Evolutionary conservation across 2,329 filamentous ascomycete genomes (phyloP).

Genomic region (Colletotrichum euphorbiae): DNA sequence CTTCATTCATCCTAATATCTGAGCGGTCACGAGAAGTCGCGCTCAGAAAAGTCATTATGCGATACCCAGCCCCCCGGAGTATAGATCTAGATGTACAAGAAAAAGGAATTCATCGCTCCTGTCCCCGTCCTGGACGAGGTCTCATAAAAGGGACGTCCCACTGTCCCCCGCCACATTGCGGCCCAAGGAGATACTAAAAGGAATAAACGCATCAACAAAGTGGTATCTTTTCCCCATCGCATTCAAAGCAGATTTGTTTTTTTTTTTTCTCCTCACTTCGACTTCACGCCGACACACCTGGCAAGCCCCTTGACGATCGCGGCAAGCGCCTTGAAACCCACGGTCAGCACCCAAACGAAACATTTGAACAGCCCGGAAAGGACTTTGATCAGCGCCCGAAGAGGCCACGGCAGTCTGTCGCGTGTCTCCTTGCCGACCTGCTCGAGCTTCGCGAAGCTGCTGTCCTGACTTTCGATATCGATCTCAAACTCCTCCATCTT

Average conservation of each 20-base stretch:
- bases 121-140: conserved; percentile 16
- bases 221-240: conserved; percentile 34
- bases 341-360: conserved; percentile 68
- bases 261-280: conserved; percentile 24
- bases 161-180: conserved; percentile 23
- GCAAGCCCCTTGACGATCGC: conserved; percentile 63
- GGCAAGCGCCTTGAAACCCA: conserved; percentile 64
- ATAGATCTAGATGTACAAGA: conserved; percentile 40
- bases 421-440: conserved; percentile 52
- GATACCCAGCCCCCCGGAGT: conserved; percentile 41
- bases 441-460: conserved; percentile 56
- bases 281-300: conserved; percentile 57
- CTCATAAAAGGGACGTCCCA: conserved; percentile 23
- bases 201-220: conserved; percentile 27
- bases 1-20: conserved; percentile 36
- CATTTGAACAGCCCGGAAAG: conserved; percentile 67
- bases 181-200: conserved; percentile 4
- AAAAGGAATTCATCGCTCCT: conserved; percentile 29
- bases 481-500: conserved; percentile 70
- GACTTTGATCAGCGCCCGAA: conserved; percentile 62
- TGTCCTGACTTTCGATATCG: conserved; percentile 72
- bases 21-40: conserved; percentile 35
- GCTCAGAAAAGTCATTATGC: conserved; percentile 41
- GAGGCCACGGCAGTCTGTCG: conserved; percentile 62
- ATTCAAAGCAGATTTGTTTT: not conserved